Evolutionary conservation across 78 protist genomes (phyloP).

Genomic region (Kipferlia bialata): DNA sequence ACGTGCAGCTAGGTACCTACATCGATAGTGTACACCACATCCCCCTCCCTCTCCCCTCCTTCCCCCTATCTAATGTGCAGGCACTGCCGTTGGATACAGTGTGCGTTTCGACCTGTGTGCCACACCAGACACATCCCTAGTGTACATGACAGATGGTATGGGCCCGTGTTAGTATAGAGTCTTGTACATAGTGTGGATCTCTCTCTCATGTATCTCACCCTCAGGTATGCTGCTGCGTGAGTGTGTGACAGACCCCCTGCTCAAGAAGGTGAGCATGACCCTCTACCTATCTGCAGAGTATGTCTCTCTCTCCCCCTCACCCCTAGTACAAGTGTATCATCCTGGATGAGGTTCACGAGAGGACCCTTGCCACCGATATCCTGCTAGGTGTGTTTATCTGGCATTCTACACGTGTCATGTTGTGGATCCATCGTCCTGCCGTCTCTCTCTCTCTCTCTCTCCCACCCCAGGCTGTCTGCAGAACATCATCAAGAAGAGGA

Average conservation of each 20-base stretch:
- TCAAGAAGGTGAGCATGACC: too few relatives aligned
- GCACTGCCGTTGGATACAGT: constrained; percentile 6
- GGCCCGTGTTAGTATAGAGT: too few relatives aligned
- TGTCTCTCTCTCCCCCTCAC: too few relatives aligned
- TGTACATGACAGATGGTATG: constrained; percentile 92
- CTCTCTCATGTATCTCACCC: too few relatives aligned
- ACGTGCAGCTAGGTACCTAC: constrained; percentile 36
- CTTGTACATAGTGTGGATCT: too few relatives aligned
- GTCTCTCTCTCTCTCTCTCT: too few relatives aligned
- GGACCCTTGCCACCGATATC: constrained; percentile 16
- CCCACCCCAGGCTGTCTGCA: background rate
- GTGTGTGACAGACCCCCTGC: constrained; percentile 59
- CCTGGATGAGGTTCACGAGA: constrained; percentile 94
- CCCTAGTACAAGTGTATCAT: constrained; percentile 61
- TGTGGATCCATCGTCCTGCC: too few relatives aligned
- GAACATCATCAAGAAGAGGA: too few relatives aligned
- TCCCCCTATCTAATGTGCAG: too few relatives aligned
- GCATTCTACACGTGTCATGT: too few relatives aligned
- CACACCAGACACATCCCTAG: constrained; percentile 42
- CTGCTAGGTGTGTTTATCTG: constrained; percentile 12
- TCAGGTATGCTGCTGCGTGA: constrained; percentile 60
- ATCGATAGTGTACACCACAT: too few relatives aligned
- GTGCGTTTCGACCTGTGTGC: constrained; percentile 63
- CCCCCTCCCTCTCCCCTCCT: background rate
- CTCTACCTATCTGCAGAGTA: too few relatives aligned